Conservation (phyloP, 23 red algal genomes). For the Gracilaria domingensis region DNA sequence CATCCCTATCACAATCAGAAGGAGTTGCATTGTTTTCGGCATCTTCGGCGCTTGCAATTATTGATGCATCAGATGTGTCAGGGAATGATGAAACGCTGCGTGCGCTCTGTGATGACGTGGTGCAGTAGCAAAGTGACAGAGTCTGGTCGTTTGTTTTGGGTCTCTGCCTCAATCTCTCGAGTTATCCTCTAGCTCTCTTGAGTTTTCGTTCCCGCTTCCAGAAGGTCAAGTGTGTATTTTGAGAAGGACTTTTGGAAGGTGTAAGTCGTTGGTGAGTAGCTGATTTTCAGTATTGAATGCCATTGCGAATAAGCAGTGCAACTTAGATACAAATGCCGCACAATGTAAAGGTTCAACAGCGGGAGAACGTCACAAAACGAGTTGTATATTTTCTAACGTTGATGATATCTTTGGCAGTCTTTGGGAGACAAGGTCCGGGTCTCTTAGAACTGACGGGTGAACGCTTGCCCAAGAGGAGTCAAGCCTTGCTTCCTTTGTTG, state of each 20-base stretch:
- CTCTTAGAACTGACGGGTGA: constrained; percentile 37
- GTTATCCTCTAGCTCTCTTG: neutral
- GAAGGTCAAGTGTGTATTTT: neutral
- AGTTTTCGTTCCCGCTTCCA: neutral
- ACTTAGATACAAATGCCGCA: neutral
- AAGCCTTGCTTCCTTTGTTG: constrained; percentile 53
- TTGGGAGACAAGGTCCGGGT: constrained; percentile 45
- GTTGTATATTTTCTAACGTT: constrained; percentile 46
- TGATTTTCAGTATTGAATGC: neutral
- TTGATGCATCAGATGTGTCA: constrained; percentile 74
- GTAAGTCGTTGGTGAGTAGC: neutral
- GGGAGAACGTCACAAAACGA: constrained; percentile 6
- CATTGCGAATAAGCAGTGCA: neutral
- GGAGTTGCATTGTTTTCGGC: constrained; percentile 61
- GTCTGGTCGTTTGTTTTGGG: neutral
- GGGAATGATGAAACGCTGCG: constrained; percentile 65
- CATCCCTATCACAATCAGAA: constrained; percentile 38
- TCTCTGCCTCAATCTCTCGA: neutral
- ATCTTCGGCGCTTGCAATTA: constrained; percentile 55
- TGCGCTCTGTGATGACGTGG: constrained; percentile 64
- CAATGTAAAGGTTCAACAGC: constrained; percentile 12
- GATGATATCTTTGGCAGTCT: constrained; percentile 15
- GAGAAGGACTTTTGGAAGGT: constrained; percentile 3
- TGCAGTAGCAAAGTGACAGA: constrained; percentile 40
- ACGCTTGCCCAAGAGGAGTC: constrained; percentile 16